Percentiles rank a stretch among this genome's conserved stretches.
Conservation (phyloP, 2,329 filamentous ascomycete genomes). For the Xylaria digitata region DNA sequence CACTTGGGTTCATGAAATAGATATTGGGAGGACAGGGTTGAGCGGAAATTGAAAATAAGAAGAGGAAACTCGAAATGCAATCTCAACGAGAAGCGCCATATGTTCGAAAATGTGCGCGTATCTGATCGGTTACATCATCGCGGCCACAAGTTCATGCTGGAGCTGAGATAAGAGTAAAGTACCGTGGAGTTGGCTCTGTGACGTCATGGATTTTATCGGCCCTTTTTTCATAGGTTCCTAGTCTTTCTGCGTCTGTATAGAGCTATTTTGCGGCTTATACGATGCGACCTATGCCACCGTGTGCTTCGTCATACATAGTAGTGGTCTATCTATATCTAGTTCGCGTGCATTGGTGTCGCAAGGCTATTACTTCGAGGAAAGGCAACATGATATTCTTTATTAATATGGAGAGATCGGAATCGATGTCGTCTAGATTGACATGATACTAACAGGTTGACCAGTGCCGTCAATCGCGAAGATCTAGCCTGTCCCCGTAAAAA, state of each 20-base stretch:
- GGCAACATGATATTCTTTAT: neutral
- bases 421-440: neutral
- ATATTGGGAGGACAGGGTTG: no score
- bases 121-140: constrained; percentile 8
- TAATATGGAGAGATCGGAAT: constrained; percentile 3
- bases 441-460: neutral
- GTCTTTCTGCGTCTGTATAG: neutral
- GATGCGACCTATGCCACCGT: neutral
- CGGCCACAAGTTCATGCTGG: neutral
- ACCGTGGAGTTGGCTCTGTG: neutral
- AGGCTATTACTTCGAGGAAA: neutral
- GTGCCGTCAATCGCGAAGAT: constrained; percentile 19
- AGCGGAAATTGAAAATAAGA: no score
- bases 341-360: neutral
- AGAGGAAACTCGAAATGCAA: neutral
- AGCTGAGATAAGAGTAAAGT: constrained; percentile 3
- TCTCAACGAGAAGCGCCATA: neutral
- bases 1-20: no score
- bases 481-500: neutral
- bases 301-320: constrained; percentile 7
- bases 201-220: neutral
- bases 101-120: neutral
- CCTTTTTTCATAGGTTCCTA: constrained; percentile 3
- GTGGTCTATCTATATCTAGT: neutral
- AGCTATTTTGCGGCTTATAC: constrained; percentile 7